A percentile compares a stretch with the other conserved stretches of the same genome.
Evolutionary conservation across 176 grass and related monocot species (phyloP).

Genomic region (Zea luxurians): DNA sequence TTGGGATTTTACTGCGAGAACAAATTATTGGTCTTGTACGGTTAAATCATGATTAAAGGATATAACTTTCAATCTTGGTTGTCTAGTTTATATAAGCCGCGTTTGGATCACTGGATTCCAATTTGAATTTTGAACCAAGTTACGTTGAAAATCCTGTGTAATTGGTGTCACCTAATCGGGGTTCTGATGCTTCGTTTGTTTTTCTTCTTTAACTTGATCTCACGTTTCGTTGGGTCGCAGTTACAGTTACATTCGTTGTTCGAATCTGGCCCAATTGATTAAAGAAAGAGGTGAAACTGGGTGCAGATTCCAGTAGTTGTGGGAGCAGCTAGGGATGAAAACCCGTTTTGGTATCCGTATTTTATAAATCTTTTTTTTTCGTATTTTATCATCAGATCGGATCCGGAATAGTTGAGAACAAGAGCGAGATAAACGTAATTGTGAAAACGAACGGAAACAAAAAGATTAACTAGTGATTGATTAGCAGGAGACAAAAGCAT

Average conservation of each 20-base stretch:
- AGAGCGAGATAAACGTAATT: too few species aligned
- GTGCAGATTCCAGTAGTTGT: not conserved
- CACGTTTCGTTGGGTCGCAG: not conserved
- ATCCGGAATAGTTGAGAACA: too few species aligned
- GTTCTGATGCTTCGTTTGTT: too few species aligned
- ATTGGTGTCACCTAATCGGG: not conserved
- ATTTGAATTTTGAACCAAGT: not conserved
- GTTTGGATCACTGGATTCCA: not conserved
- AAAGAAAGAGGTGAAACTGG: not conserved
- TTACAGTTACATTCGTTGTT: too few species aligned
- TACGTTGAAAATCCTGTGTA: not conserved
- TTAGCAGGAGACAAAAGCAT: too few species aligned
- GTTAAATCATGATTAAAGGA: conserved; percentile 10
- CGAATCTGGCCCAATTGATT: not conserved
- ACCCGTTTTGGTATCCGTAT: too few species aligned
- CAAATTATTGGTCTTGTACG: not conserved
- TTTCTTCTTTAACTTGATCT: not conserved
- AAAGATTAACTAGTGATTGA: too few species aligned
- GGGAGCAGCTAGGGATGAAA: too few species aligned
- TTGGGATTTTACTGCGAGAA: not conserved
- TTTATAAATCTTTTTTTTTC: too few species aligned
- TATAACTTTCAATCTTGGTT: not conserved
- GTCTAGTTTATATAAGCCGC: not conserved
- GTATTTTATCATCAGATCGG: too few species aligned
- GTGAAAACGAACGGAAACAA: too few species aligned